Base-by-base conservation (phyloP, 2,329 filamentous ascomycete species). In the Penicillium sp. region DNA sequence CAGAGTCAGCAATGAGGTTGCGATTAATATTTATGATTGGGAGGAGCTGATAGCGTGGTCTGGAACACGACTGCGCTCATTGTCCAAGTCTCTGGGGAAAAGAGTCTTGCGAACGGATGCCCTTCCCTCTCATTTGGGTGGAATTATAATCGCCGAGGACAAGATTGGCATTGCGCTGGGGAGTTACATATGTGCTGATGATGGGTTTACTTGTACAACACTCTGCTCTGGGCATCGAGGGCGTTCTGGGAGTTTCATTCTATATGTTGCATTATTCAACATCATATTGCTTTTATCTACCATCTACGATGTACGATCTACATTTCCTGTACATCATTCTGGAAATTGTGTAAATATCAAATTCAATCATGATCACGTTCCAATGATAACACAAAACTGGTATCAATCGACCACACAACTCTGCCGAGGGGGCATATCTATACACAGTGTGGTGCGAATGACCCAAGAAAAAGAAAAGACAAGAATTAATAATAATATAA, bases 191-290 rank as follows among this genome's bases (percentile, higher is more conserved):
- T 65, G 59, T 63, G 62, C 51, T 50, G 50, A 57, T 51, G 35
- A 48, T 48, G 55, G 48, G 48, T 26, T 44, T 44, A 40, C 57
- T 61, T 71, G 67, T 70, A 71, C 61, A 67, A 67, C 61, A 72
- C 66, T 67, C 69, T 70, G 57, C 68, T 71, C 64, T 69, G 61
- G 59, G 65, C 66, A 70, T 67, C 46, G 55, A 56, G 14, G 70
- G 68, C 64, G 67, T 70, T 71, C 32, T 45, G 58, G 57, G 26
- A 24, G 46, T 48, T 61, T 59, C 47, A n/a, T 49, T 57, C 53
- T 32, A 42, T 8, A 26, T 49, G 31, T 29, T 50, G 47, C 18
- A 39, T 31, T 29, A n/a, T 50, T 42, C 47, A 42, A 31, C 47
- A 24, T 43, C 24, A 38, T 55, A 39, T 48, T 50, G 29, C 8